Evolutionary conservation across 2,329 filamentous ascomycete genomes (phyloP).

Genomic region (Trichoderma sp.): DNA sequence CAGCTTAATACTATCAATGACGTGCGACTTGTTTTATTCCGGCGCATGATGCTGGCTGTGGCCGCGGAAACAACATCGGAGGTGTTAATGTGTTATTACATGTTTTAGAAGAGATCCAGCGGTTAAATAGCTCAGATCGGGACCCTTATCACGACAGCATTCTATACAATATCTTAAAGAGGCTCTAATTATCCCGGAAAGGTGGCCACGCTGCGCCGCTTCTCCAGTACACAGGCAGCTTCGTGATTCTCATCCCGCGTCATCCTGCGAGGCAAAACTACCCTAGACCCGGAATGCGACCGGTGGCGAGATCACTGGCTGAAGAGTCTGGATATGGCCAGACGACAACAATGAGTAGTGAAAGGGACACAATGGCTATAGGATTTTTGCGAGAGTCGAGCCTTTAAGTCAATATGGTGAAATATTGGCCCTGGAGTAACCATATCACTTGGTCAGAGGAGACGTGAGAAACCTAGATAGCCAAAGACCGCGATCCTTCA

Average conservation of each 20-base stretch:
- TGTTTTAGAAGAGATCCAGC: too few relatives aligned
- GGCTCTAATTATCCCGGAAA: too few relatives aligned
- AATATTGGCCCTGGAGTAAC: too few relatives aligned
- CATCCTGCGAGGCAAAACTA: not conserved
- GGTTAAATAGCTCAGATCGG: accelerated
- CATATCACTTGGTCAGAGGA: too few relatives aligned
- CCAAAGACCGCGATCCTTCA: not conserved
- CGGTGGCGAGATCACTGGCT: not conserved
- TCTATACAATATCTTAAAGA: not conserved
- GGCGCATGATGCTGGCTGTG: not conserved
- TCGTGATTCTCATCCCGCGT: not conserved
- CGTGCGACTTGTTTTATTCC: not conserved
- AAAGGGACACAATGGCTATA: too few relatives aligned
- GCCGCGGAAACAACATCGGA: accelerated
- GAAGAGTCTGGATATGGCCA: not conserved
- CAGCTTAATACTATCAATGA: not conserved
- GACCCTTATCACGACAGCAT: not conserved
- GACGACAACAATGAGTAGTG: too few relatives aligned
- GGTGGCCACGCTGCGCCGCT: not conserved
- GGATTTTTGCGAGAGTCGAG: too few relatives aligned
- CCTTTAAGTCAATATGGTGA: too few relatives aligned
- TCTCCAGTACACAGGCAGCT: not conserved
- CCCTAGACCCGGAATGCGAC: not conserved
- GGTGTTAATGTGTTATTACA: not conserved
- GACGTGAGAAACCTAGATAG: accelerated